Evolutionary conservation across 2,329 filamentous ascomycete genomes (phyloP), one percentile per base, ranked within the genome.

Genomic region (Celoporthe dispersa): DNA sequence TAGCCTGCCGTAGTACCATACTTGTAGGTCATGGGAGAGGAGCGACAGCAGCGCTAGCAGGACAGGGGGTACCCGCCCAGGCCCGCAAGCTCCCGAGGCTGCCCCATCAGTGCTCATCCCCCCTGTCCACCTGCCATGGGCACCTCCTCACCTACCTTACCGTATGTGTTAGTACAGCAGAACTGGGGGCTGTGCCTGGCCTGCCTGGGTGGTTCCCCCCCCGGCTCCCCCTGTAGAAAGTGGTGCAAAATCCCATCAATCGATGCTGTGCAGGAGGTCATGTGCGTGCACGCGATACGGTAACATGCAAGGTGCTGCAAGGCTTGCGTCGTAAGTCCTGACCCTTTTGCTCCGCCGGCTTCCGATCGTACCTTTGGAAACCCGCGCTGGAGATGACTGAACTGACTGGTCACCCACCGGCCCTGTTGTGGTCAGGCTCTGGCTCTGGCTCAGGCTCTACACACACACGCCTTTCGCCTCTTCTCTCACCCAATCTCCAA

Each of bases 371-470:
- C 60, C 60, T 63, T 44, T 31, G 25, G 22, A 37, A 22, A 4
- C 19, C 57, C 7, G 31, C 14, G 57, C 35, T 16, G 25, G 11
- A 59, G 44, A 22, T 4, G 6, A 48, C 7, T 48, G 44, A 48
- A 11, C 8, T 57, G 55, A 31, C 55, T 59, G n/a, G 28, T 53
- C 25, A 55, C n/a, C 9, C n/a, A 28, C n/a, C 28, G n/a, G 28
- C 51, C 2, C 16, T 55, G n/a, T 12, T 14, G n/a, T 53, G n/a
- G 22, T 53, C 48, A 25, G 48, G 64, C 64, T 33, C 64, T 37
- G 39, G 33, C 35, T 31, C 68, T 41, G 55, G 48, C 53, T 62
- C 60, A n/a, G 60, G 35, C 60, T n/a, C 60, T 28, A 39, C 59
- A 11, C 57, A 14, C 7, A 53, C 22, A 55, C 51, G 28, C 16